phyloP scores from a whole-genome alignment of 2,329 filamentous ascomycete genomes.

The Immersiporthe knoxdaviesiana region DNA sequence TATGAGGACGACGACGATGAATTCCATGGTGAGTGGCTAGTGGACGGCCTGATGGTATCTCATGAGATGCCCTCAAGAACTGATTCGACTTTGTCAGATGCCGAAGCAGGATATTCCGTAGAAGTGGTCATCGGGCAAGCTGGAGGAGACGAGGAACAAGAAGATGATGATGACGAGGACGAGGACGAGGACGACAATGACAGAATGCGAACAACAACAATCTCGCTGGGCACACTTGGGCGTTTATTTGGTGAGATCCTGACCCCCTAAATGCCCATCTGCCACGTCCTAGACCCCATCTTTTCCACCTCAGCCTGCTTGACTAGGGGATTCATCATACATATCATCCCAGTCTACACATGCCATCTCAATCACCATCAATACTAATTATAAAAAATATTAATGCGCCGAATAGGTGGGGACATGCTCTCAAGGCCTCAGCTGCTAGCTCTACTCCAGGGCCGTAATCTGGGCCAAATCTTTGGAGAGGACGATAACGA shows the following conservation, averaged over 20 bases:
- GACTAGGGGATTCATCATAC: not conserved
- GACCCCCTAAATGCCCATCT: not conserved
- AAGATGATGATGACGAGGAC: constrained; percentile 29
- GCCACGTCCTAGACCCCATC: not conserved
- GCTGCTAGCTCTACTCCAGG: constrained; percentile 46
- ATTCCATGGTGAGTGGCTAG: constrained; percentile 23
- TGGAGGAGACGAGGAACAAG: constrained; percentile 31
- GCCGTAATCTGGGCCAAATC: constrained; percentile 42
- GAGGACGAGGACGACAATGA: constrained; percentile 29
- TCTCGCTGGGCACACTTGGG: constrained; percentile 16
- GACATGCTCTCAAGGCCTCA: constrained; percentile 36
- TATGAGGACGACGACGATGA: constrained; percentile 35
- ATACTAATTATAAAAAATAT: too few relatives aligned
- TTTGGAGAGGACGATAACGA: constrained; percentile 40
- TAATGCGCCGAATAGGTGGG: constrained; percentile 21
- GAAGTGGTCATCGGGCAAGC: constrained; percentile 30
- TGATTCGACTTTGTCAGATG: constrained; percentile 26
- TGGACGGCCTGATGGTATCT: not conserved
- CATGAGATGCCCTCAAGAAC: not conserved
- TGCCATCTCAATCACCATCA: not conserved
- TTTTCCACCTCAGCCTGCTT: not conserved
- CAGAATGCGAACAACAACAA: not conserved
- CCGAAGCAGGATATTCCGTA: constrained; percentile 23
- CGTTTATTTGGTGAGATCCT: constrained; percentile 20
- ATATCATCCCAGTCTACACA: not conserved